A percentile compares a stretch with the other conserved stretches of the same genome.
Evolutionary conservation across 768 basidiomycete genomes (phyloP).

Genomic region (Omphalotus guepiniiformis): DNA sequence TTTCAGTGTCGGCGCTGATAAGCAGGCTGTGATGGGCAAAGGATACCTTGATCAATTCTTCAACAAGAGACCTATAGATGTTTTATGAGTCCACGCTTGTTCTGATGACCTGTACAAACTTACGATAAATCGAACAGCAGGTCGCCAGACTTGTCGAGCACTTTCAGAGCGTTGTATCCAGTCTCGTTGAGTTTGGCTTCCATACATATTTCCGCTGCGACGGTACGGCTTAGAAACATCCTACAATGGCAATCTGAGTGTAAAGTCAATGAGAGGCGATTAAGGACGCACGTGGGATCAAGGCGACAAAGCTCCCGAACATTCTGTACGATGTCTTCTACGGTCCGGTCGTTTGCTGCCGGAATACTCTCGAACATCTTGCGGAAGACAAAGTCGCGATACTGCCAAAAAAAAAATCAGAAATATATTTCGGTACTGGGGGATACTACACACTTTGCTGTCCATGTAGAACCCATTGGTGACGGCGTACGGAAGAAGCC

Average conservation of each 20-base stretch:
- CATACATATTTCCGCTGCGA: conserved; percentile 83
- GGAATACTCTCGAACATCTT: conserved; percentile 74
- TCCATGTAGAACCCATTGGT: conserved; percentile 79
- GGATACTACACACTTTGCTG: conserved; percentile 47
- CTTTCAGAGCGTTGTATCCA: conserved; percentile 66
- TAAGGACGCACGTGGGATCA: conserved; percentile 52
- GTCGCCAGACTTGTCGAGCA: conserved; percentile 57
- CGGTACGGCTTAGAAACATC: conserved; percentile 79
- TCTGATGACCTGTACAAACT: conserved; percentile 17
- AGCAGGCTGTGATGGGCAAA: background rate
- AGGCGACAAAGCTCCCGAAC: conserved; percentile 69
- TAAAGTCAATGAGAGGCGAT: conserved; percentile 4
- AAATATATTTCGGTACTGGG: conserved; percentile 8
- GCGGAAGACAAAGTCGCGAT: conserved; percentile 83
- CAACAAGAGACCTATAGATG: conserved; percentile 44
- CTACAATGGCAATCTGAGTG: conserved; percentile 30
- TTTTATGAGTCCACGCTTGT: background rate
- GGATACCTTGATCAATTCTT: conserved; percentile 63
- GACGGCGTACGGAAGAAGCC: conserved; percentile 65
- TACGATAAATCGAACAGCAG: conserved; percentile 69
- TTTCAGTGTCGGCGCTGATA: conserved; percentile 10
- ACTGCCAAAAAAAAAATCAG: conserved; percentile 36
- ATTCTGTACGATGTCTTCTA: conserved; percentile 63
- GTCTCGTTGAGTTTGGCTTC: conserved; percentile 69
- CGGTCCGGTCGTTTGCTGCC: conserved; percentile 43